These are phyloP conservation scores for Lachancea dasiensis DNA, from an alignment of 805 yeast species.

Conservation along the genomic window DNA sequence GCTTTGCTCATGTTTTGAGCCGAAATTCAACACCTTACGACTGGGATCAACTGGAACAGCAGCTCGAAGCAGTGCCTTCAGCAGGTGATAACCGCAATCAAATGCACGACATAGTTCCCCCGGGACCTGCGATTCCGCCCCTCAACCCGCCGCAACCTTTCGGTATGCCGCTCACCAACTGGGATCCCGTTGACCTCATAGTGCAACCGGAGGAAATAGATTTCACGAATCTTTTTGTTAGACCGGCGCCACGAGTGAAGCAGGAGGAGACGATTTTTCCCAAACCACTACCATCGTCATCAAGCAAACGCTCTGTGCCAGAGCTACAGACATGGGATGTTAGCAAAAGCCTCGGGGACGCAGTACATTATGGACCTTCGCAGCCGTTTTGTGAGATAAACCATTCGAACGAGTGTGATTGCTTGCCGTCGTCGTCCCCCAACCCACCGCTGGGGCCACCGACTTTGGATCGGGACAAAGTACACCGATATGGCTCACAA, in stretches of 20 bases:
- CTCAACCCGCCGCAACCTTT: conserved; percentile 1
- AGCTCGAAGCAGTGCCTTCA: not conserved
- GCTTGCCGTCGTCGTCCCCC: conserved; percentile 2
- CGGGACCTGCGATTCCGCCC: not conserved
- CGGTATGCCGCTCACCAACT: not conserved
- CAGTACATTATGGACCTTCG: conserved; percentile 1
- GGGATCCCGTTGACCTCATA: conserved; percentile 2
- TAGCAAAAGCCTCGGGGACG: conserved; percentile 3
- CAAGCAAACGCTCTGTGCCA: not conserved
- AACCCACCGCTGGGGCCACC: not conserved
- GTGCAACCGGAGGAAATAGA: conserved; percentile 27
- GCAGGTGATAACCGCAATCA: not conserved
- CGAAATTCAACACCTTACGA: conserved; percentile 5
- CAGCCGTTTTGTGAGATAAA: conserved; percentile 5
- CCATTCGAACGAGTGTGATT: conserved; percentile 4
- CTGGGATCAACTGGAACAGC: conserved; percentile 1
- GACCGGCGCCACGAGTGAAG: conserved; percentile 16
- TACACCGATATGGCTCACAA: too few relatives aligned
- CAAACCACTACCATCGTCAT: not conserved
- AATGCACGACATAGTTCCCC: too few relatives aligned
- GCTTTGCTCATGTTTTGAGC: conserved; percentile 7
- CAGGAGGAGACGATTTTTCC: conserved; percentile 1
- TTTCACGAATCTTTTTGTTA: conserved; percentile 31
- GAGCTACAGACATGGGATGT: not conserved
- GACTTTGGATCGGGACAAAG: not conserved